Evolutionary conservation across 495 filamentous ascomycete genomes (phyloP).

Genomic region (Hypoxylon trugodes): DNA sequence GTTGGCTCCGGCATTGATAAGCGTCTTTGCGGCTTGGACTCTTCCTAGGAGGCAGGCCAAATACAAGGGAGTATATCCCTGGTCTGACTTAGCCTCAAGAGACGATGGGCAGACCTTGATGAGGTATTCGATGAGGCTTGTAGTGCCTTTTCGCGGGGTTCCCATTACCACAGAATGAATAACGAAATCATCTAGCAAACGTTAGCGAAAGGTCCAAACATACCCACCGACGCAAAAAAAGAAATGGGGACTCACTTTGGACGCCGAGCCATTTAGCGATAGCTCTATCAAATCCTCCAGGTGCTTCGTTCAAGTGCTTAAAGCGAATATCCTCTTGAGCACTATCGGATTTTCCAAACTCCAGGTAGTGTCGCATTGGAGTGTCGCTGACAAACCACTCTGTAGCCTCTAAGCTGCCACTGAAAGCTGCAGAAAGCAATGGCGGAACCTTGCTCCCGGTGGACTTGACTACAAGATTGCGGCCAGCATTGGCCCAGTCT

Average conservation of each 20-base stretch:
- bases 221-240: conserved; percentile 12
- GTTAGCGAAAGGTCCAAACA: conserved; percentile 37
- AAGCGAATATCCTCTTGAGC: conserved; percentile 63
- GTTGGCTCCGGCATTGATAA: conserved; percentile 72
- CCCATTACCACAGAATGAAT: conserved; percentile 72
- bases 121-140: conserved; percentile 68
- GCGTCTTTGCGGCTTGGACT: conserved; percentile 60
- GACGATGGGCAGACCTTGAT: conserved; percentile 63
- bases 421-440: conserved; percentile 63
- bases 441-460: conserved; percentile 55
- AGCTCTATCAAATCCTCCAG: conserved; percentile 66
- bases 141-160: conserved; percentile 45
- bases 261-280: conserved; percentile 67
- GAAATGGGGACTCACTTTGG: conserved; percentile 57
- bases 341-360: conserved; percentile 66
- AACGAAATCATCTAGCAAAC: conserved; percentile 62
- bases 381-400: conserved; percentile 77
- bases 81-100: conserved; percentile 62
- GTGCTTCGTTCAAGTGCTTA: conserved; percentile 59
- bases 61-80: conserved; percentile 68
- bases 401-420: conserved; percentile 65
- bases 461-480: conserved; percentile 44
- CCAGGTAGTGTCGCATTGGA: conserved; percentile 66
- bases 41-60: conserved; percentile 63
- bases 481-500: conserved; percentile 66